Evolutionary conservation across 176 grass and related monocot species (phyloP).

Genomic region (Avena sativa): DNA sequence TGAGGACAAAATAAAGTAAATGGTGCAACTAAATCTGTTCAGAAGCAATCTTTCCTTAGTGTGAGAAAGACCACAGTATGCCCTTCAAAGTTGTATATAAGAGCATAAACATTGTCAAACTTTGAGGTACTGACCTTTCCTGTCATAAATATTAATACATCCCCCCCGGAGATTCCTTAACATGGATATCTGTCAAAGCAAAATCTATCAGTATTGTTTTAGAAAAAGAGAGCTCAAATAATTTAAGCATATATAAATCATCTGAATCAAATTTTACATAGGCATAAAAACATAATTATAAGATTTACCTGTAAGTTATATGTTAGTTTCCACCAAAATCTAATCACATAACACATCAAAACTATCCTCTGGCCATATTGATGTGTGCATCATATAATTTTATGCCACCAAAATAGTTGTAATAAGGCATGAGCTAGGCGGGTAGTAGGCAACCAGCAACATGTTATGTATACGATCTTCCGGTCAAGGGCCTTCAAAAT

Average conservation of each 20-base stretch:
- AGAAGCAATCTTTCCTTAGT: neutral
- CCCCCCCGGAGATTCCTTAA: constrained; percentile 76
- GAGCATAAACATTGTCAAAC: no score
- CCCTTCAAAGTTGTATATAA: no score
- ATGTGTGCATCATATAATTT: constrained; percentile 5
- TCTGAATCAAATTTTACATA: neutral
- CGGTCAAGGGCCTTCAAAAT: neutral
- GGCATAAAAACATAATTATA: neutral
- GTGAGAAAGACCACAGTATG: no score
- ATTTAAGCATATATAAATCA: constrained; percentile 29
- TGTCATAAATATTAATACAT: constrained; percentile 99
- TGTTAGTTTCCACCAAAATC: constrained; percentile 24
- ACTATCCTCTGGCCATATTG: neutral
- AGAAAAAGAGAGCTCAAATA: constrained; percentile 13
- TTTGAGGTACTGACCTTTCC: constrained; percentile 71
- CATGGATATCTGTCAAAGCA: constrained; percentile 80
- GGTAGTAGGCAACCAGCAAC: no score
- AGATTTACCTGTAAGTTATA: constrained; percentile 24
- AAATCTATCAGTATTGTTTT: constrained; percentile 24
- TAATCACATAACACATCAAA: neutral
- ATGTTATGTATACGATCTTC: neutral
- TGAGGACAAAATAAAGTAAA: neutral
- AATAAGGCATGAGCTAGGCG: neutral
- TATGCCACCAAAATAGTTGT: neutral
- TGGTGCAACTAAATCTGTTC: neutral